These are phyloP conservation scores for Sordariomycetes sp. DNA, from an alignment of 2,329 filamentous ascomycete genomes.

Conservation along the genomic window DNA sequence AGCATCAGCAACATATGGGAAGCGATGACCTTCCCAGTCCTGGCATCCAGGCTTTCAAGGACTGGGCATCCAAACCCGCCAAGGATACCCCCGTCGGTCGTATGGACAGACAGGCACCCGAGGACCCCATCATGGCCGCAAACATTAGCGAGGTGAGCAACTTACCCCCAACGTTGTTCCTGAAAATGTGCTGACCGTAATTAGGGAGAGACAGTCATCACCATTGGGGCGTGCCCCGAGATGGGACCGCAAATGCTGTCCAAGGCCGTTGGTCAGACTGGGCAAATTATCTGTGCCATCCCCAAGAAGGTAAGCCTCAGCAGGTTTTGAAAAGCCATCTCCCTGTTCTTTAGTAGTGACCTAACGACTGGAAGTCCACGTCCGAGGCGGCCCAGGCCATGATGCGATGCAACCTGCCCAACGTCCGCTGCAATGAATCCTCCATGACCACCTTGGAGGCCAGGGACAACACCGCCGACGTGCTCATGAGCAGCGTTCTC, in stretches of 20 bases:
- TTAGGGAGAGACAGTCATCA: slow-evolving; percentile 1
- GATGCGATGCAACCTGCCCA: not conserved
- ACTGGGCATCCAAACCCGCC: not conserved
- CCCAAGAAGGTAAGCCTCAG: not conserved
- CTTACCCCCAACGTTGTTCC: not conserved
- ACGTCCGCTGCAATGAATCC: not conserved
- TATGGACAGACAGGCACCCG: not conserved
- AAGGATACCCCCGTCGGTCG: slow-evolving; percentile 31
- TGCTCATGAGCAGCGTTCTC: not conserved
- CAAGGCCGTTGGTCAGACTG: not conserved
- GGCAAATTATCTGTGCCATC: slow-evolving; percentile 1
- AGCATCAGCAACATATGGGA: not conserved
- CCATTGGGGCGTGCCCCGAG: not conserved
- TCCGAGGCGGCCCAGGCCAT: not conserved
- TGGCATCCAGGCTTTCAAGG: not conserved
- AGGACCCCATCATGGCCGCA: not conserved
- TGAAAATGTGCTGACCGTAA: not conserved
- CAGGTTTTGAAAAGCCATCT: not conserved
- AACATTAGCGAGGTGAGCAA: not conserved
- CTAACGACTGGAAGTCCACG: not conserved
- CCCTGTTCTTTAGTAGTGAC: not conserved
- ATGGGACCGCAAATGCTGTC: not conserved
- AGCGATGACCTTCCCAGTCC: not conserved
- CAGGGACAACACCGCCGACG: not conserved
- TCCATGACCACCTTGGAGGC: not conserved